Base-by-base conservation (phyloP, 768 basidiomycete genomes). In the Floccularia luteovirens region DNA sequence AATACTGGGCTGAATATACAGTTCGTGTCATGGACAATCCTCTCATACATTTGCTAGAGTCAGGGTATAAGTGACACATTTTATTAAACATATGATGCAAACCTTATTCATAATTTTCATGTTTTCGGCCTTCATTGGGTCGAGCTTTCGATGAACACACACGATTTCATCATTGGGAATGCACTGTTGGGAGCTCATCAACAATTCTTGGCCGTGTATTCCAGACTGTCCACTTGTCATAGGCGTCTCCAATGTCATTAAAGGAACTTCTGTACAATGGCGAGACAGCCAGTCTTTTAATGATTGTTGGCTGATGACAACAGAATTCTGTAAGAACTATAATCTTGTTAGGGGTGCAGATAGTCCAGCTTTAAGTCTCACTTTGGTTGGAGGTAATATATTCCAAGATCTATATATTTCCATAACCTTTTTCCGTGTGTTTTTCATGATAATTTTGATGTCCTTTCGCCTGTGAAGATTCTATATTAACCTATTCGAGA, bases 71-170 rank as follows among this genome's bases (percentile, higher is more conserved):
- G 24, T 27, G 5, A 16, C 7, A 17, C 22, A 22, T 22, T 4
- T 28, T 11, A 14, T 31, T 16, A 22, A 38, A 23, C 24, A 31
- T 31, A 31, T 8, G 6, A 48, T 10, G 17, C 54, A 30, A 34
- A 85, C 84, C 52, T 62, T 56, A 19, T 62, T 69, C 30, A 92
- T 70, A 36, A 79, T 70, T 52, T 89, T 90, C 76, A 90, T 82
- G 45, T 72, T 60, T 31, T 52, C 48, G 3, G 72, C 69, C 53
- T 75, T 79, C 17, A 48, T 49, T 8, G 86, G 86, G 57, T 87
- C 70, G 25, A 89, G 64, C 16, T 48, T 55, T 3, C 70, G 70
- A 54, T 92, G 89, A 14, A 48, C 48, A 46, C 89, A 92, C 5
- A 75, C 40, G 17, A 89, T 71, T 23, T 75, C 72, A 5, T 60